These are phyloP conservation scores for Papiliotrema terrestris DNA, from an alignment of 1,284 basidiomycete species.

Conservation along the genomic window DNA sequence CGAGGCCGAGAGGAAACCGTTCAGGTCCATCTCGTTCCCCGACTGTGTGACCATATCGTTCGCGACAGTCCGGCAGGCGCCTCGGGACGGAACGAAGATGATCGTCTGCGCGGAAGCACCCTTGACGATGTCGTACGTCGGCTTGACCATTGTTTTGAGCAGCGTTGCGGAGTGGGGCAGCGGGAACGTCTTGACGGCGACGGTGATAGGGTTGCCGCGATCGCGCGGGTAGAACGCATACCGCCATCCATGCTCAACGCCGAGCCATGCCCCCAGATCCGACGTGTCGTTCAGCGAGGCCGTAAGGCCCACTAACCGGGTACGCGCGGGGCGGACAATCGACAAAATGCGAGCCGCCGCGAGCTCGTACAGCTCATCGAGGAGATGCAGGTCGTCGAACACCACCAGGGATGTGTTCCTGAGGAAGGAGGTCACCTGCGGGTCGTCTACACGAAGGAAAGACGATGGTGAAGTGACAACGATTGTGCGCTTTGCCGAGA, in stretches of 20 bases:
- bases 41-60: slow-evolving; percentile 83
- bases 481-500: slow-evolving; percentile 23
- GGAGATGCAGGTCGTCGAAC: slow-evolving; percentile 80
- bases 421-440: slow-evolving; percentile 32
- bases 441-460: slow-evolving; percentile 30
- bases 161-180: slow-evolving; percentile 81
- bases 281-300: slow-evolving; percentile 74
- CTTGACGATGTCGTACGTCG: slow-evolving; percentile 64
- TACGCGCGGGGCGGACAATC: slow-evolving; percentile 58
- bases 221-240: slow-evolving; percentile 79
- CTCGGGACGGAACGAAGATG: slow-evolving; percentile 84
- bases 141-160: slow-evolving; percentile 90
- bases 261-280: slow-evolving; percentile 80
- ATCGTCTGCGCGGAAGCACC: slow-evolving; percentile 59
- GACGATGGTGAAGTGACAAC: slow-evolving; percentile 45
- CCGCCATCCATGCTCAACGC: slow-evolving; percentile 60
- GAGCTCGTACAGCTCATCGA: slow-evolving; percentile 81
- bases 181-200: slow-evolving; percentile 73
- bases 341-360: slow-evolving; percentile 64
- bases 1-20: slow-evolving; percentile 66
- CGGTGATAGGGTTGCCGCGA: slow-evolving; percentile 73
- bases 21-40: slow-evolving; percentile 69
- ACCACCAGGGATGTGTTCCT: slow-evolving; percentile 63
- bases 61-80: slow-evolving; percentile 74
- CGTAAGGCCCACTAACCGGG: slow-evolving; percentile 75